These are phyloP conservation scores for Tylopilus vinaceipallidus DNA, from an alignment of 768 basidiomycete species.

Conservation along the genomic window DNA sequence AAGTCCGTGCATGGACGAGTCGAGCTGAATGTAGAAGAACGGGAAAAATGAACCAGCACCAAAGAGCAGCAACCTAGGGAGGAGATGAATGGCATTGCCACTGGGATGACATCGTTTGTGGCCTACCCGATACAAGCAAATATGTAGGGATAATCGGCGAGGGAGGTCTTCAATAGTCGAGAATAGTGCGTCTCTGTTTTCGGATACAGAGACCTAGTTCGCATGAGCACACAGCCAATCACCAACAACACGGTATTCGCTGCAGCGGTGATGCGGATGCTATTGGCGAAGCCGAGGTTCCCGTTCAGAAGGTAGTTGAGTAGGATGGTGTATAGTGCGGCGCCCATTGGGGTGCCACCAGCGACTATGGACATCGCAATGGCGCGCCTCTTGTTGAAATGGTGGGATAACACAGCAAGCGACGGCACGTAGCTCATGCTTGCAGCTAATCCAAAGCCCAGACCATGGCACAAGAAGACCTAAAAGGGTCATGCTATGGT, in stretches of 20 bases:
- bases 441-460: slow-evolving; percentile 47
- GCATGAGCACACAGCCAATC: slow-evolving; percentile 34
- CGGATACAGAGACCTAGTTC: slow-evolving; percentile 37
- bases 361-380: slow-evolving; percentile 41
- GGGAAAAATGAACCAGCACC: slow-evolving; percentile 23
- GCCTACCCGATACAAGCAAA: slow-evolving; percentile 24
- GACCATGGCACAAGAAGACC: slow-evolving; percentile 35
- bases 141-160: slow-evolving; percentile 23
- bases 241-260: slow-evolving; percentile 38
- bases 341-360: slow-evolving; percentile 35
- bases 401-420: slow-evolving; percentile 44
- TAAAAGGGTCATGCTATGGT: slow-evolving; percentile 33
- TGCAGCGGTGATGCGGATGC: slow-evolving; percentile 45
- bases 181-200: slow-evolving; percentile 11
- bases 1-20: slow-evolving; percentile 49
- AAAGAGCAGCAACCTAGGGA: slow-evolving; percentile 15
- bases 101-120: not conserved
- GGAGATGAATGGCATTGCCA: not conserved
- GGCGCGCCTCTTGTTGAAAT: slow-evolving; percentile 40
- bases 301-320: slow-evolving; percentile 28
- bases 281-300: slow-evolving; percentile 37
- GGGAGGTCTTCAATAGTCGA: slow-evolving; percentile 19
- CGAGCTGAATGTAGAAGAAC: slow-evolving; percentile 56
- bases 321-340: slow-evolving; percentile 22
- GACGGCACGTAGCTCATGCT: slow-evolving; percentile 39